phyloP scores from a whole-genome alignment of 2,329 filamentous ascomycete genomes.

The Trichoderma sp. region DNA sequence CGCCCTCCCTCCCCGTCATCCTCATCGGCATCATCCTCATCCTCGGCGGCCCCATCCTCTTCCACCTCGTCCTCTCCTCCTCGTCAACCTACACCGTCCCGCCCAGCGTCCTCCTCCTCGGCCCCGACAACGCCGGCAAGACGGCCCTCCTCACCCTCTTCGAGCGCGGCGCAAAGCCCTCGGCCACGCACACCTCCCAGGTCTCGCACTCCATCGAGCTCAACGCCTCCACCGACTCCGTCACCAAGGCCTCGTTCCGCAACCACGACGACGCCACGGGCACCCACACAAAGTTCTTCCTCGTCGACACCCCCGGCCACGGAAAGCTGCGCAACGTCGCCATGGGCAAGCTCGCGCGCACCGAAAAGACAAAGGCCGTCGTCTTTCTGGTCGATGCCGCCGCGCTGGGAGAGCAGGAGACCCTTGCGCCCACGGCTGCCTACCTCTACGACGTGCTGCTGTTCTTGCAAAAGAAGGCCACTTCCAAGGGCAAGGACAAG shows the following conservation, averaged over 20 bases:
- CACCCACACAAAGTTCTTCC: slow-evolving; percentile 65
- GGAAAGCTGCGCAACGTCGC: slow-evolving; percentile 81
- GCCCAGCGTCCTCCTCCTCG: slow-evolving; percentile 76
- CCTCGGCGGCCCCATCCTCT: slow-evolving; percentile 68
- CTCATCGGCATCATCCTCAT: slow-evolving; percentile 67
- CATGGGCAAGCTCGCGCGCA: slow-evolving; percentile 47
- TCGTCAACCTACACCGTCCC: slow-evolving; percentile 62
- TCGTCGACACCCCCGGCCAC: slow-evolving; percentile 91
- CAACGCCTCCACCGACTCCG: slow-evolving; percentile 48
- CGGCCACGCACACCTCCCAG: slow-evolving; percentile 56
- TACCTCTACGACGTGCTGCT: slow-evolving; percentile 92
- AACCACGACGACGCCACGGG: slow-evolving; percentile 55
- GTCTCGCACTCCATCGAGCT: slow-evolving; percentile 51
- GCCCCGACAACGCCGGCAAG: slow-evolving; percentile 81
- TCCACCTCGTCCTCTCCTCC: slow-evolving; percentile 73
- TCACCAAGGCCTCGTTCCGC: slow-evolving; percentile 45
- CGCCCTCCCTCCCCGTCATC: slow-evolving; percentile 61
- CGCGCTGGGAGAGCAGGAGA: slow-evolving; percentile 56
- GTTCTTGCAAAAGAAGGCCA: slow-evolving; percentile 70
- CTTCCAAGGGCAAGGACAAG: slow-evolving; percentile 37
- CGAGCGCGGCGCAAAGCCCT: slow-evolving; percentile 50
- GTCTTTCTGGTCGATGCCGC: slow-evolving; percentile 89
- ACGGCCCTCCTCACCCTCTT: slow-evolving; percentile 79
- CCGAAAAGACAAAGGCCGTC: slow-evolving; percentile 62
- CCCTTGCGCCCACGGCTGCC: slow-evolving; percentile 68